These are phyloP conservation scores for Kalmanozyma brasiliensis DNA, from an alignment of 1,284 basidiomycete species.

Conservation along the genomic window DNA sequence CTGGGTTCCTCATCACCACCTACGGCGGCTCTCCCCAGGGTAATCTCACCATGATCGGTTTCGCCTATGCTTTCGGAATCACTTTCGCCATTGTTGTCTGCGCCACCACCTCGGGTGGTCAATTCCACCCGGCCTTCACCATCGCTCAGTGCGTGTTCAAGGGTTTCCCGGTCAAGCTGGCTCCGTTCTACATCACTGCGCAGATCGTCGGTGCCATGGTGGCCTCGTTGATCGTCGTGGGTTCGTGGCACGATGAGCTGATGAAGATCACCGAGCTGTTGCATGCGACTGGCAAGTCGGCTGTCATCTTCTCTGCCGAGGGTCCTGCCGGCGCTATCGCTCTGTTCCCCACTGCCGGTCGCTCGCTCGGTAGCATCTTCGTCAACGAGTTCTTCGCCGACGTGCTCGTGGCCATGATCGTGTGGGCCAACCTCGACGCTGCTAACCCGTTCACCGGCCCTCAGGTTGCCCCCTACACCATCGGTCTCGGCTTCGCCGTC, in stretches of 20 bases:
- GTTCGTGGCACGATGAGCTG: slow-evolving; percentile 50
- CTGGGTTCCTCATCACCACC: slow-evolving; percentile 45
- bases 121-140: slow-evolving; percentile 56
- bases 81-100: slow-evolving; percentile 54
- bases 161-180: slow-evolving; percentile 55
- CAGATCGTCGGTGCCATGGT: slow-evolving; percentile 55
- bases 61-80: slow-evolving; percentile 57
- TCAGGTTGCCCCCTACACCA: slow-evolving; percentile 52
- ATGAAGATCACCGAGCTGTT: slow-evolving; percentile 40
- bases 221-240: slow-evolving; percentile 49
- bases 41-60: slow-evolving; percentile 54
- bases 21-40: slow-evolving; percentile 37
- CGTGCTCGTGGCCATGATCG: slow-evolving; percentile 51
- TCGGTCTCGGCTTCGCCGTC: slow-evolving; percentile 53
- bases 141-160: slow-evolving; percentile 58
- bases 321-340: slow-evolving; percentile 57
- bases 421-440: slow-evolving; percentile 57
- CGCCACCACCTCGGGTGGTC: slow-evolving; percentile 53
- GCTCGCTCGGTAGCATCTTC: slow-evolving; percentile 48
- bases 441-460: slow-evolving; percentile 56
- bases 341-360: slow-evolving; percentile 53
- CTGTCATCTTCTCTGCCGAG: slow-evolving; percentile 46
- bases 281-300: slow-evolving; percentile 35
- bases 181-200: slow-evolving; percentile 52
- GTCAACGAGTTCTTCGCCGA: slow-evolving; percentile 58